Evolutionary conservation across 2,329 filamentous ascomycete genomes (phyloP), one percentile per base, ranked within the genome.

Genomic region (Lithohypha guttulata): DNA sequence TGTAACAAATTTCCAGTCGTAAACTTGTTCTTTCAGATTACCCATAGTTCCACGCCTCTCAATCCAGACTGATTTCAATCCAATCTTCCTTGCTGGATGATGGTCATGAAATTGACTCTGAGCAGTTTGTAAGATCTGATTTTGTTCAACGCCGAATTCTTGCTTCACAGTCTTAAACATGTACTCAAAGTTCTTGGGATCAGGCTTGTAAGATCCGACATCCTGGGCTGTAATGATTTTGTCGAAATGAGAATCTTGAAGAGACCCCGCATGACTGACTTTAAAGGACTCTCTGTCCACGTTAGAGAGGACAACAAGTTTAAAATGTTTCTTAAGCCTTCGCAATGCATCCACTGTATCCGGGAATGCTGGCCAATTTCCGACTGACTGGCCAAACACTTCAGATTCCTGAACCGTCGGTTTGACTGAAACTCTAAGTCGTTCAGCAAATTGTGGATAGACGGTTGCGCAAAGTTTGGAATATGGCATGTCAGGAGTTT

Each of bases 201-300:
- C 61, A 0, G 82, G 82, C 62, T 86, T 86, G 57, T 85, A 86
- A 5, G 64, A 68, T 1, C 81, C 79, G 38, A 85, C 74, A 30
- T 81, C 72, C 58, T 85, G 65, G 2, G 81, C 81, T 2, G 79
- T 84, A 57, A 80, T 75, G 17, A 82, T 63, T 9, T 69, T 68
- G 50, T 81, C 78, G 51, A 84, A 79, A 9, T 60, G 42, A 28
- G 72, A 65, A 0, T 67, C 69, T 13, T 61, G 54, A 9, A 84
- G 59, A 18, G 69, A 65, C 0, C 66, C 64, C 0, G 55, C 53
- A 5, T 67, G 61, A 1, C 69, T 70, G 15, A 57, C 56, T 0
- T 55, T 47, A 46, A 77, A 76, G 0, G 66, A 71, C 1, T 53
- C 60, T 8, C 63, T 61, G 51, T 77, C 73, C 0, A 76, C 69